A percentile compares a stretch with the other conserved stretches of the same genome.
These are phyloP conservation scores for Xylaria arbuscula DNA, from an alignment of 2,329 filamentous ascomycete species.

Conservation along the genomic window DNA sequence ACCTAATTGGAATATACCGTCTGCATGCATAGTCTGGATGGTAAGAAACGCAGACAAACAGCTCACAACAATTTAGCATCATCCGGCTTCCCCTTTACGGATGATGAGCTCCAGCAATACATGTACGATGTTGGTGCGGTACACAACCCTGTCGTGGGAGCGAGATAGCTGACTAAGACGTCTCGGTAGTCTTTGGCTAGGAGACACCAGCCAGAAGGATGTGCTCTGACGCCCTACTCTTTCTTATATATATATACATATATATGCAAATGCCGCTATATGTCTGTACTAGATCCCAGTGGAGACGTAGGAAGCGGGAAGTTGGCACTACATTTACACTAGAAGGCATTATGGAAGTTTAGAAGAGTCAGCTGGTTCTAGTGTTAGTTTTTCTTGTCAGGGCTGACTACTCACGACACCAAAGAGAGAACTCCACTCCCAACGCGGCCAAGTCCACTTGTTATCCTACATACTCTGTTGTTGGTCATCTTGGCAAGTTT, in stretches of 20 bases:
- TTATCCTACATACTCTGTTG: constrained; percentile 11
- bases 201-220: constrained; percentile 17
- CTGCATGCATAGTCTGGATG: constrained; percentile 12
- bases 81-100: constrained; percentile 31
- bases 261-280: constrained; percentile 8
- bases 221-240: constrained; percentile 1
- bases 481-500: constrained; percentile 16
- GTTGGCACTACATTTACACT: background rate
- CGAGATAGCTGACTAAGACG: constrained; percentile 31
- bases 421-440: constrained; percentile 18
- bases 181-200: background rate
- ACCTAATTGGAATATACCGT: constrained; percentile 15
- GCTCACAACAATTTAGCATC: constrained; percentile 16
- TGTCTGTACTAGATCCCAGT: background rate
- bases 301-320: constrained; percentile 4
- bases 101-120: constrained; percentile 22
- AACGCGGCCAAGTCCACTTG: constrained; percentile 12
- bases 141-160: constrained; percentile 27
- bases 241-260: no score
- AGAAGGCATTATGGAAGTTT: background rate
- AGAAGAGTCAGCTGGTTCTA: background rate
- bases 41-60: constrained; percentile 3
- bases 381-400: constrained; percentile 15
- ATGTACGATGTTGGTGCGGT: background rate
- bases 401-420: constrained; percentile 7